These are phyloP conservation scores for Psilocybe cubensis DNA, from an alignment of 768 basidiomycete species.

Conservation along the genomic window DNA sequence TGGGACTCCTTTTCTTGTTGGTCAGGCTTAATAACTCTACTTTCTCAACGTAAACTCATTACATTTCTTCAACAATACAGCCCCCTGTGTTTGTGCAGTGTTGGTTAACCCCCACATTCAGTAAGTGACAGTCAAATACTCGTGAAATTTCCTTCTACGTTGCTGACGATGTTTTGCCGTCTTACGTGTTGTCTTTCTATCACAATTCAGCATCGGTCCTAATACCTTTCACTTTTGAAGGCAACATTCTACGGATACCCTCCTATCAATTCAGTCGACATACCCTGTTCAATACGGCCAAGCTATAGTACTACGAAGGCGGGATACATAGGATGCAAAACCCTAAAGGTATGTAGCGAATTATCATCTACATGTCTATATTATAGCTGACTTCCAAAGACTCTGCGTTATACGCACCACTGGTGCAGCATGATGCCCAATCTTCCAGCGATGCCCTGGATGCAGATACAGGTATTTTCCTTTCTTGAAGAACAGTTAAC, in stretches of 20 bases:
- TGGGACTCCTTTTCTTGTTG: no score
- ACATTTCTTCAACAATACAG: neutral
- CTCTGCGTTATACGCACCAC: constrained; percentile 10
- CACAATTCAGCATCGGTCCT: no score
- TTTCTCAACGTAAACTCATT: neutral
- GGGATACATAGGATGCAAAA: neutral
- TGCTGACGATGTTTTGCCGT: neutral
- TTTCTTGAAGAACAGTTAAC: no score
- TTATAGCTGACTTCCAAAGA: neutral
- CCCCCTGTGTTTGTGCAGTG: neutral
- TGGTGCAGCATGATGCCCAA: constrained; percentile 10
- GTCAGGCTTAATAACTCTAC: neutral
- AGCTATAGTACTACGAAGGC: neutral
- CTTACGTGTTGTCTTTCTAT: no score
- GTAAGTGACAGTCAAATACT: neutral
- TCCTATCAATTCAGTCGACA: no score
- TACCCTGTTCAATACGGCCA: neutral
- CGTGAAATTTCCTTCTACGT: no score
- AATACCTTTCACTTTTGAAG: no score
- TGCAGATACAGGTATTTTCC: constrained; percentile 3
- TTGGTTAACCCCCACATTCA: neutral
- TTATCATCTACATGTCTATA: neutral
- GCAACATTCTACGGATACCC: no score
- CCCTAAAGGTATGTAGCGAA: neutral
- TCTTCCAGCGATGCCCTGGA: constrained; percentile 2